These are phyloP conservation scores for Dothistroma septosporum DNA, from an alignment of 2,329 filamentous ascomycete species.

Conservation along the genomic window DNA sequence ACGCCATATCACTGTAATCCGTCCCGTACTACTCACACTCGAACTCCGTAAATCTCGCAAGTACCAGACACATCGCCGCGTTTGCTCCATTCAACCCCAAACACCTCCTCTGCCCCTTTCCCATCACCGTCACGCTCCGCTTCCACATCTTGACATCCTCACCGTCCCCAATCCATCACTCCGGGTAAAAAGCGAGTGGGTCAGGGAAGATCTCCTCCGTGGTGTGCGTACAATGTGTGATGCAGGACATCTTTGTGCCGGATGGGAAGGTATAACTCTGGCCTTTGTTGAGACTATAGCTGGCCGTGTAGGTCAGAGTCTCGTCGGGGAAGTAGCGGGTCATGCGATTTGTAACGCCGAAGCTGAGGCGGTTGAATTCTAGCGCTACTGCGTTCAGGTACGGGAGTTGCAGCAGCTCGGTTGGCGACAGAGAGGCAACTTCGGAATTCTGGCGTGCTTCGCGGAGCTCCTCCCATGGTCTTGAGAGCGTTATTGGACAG, in stretches of 20 bases:
- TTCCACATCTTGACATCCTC: constrained; percentile 6
- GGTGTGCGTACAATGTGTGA: constrained; percentile 1
- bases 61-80: constrained; percentile 7
- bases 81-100: constrained; percentile 7
- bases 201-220: constrained; percentile 3
- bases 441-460: background rate
- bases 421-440: background rate
- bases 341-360: constrained; percentile 11
- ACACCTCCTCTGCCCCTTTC: constrained; percentile 8
- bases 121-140: constrained; percentile 7
- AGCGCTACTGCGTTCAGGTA: constrained; percentile 11
- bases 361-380: constrained; percentile 9
- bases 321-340: constrained; percentile 7
- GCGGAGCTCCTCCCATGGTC: constrained; percentile 22
- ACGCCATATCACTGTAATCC: constrained; percentile 7
- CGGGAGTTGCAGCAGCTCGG: constrained; percentile 7
- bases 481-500: constrained; percentile 19
- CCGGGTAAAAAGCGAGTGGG: constrained; percentile 2
- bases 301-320: constrained; percentile 25
- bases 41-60: constrained; percentile 3
- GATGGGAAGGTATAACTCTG: background rate
- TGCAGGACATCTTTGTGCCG: background rate
- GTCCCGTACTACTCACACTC: constrained; percentile 9
- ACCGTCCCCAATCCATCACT: constrained; percentile 1
- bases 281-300: constrained; percentile 29